phyloP scores from a whole-genome alignment of 192 early-diverging fungal species.

The Coemansia biformis region DNA sequence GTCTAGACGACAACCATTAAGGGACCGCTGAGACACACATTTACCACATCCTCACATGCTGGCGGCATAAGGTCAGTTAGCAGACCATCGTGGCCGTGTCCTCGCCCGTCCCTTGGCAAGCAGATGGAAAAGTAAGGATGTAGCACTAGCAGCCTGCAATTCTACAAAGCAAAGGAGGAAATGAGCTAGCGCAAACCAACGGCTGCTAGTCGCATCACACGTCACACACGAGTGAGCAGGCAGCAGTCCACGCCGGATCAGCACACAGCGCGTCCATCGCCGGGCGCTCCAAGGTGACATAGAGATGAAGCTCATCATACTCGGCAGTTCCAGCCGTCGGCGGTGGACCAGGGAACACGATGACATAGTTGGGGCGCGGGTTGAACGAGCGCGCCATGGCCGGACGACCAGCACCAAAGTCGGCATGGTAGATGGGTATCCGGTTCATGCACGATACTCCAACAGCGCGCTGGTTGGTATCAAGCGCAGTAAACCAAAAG shows the following conservation, averaged over 20 bases:
- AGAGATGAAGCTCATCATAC: constrained; percentile 29
- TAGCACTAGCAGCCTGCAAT: too few species aligned
- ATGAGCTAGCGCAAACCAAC: too few species aligned
- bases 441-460: constrained; percentile 43
- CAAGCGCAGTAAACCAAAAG: constrained; percentile 41
- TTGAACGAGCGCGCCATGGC: constrained; percentile 42
- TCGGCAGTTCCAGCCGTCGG: background rate
- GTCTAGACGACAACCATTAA: too few species aligned
- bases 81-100: too few species aligned
- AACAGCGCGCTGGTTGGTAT: constrained; percentile 20
- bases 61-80: too few species aligned
- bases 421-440: constrained; percentile 38
- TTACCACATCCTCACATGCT: too few species aligned
- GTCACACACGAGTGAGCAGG: constrained; percentile 30
- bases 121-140: too few species aligned
- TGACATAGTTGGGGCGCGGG: constrained; percentile 37
- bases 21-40: too few species aligned
- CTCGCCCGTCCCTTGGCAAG: too few species aligned
- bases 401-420: constrained; percentile 37
- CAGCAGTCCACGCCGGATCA: constrained; percentile 14
- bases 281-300: constrained; percentile 28
- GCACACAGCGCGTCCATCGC: constrained; percentile 33
- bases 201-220: too few species aligned
- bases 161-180: too few species aligned
- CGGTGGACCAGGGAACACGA: constrained; percentile 42